Evolutionary conservation across 495 filamentous ascomycete genomes (phyloP), one percentile per base, ranked within the genome.

Genomic region (Thozetella sp.): DNA sequence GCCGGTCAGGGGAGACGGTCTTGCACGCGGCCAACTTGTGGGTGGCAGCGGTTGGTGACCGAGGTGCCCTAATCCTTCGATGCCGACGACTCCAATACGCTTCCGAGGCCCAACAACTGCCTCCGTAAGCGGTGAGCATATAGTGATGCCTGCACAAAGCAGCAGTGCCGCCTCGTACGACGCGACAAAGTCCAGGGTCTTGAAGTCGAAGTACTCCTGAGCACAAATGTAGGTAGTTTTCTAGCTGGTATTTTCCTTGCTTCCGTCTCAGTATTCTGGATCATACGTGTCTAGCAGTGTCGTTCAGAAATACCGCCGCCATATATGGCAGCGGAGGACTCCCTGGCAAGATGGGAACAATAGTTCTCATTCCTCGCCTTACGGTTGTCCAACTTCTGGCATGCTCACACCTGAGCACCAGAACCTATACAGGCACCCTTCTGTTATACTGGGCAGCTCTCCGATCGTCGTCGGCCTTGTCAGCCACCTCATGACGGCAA

Each of bases 101-200:
- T 91, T 87, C 22, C 88, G 87, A 0, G 88, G 86, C 0, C 88
- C 85, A 23, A 80, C 71, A 22, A 80, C 83, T 23, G 85, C 79
- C 22, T 87, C 80, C 3, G 87, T 83, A 0, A 93, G 76, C 0
- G 90, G 88, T 23, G 82, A 84, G 75, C 86, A 93, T 1, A 83
- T 83, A 1, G 91, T 93, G 27, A 93, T 66, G 40, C 91, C 90
- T 24, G 89, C 90, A 69, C 92, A 96, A 60, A 94, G 81, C 79
- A 93, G 88, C 0, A 92, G 92, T 10, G 89, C 92, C 3, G 88
- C 91, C 2, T 84, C 66, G 51, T 81, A 76, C 19, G 79, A 86
- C 2, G 83, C 73, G 30, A 94, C 80, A 1, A 76, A 79, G 46
- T 90, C 86, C 2, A 90, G 91, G 58, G 94, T 91, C n/a, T 82